A percentile compares a stretch with the other conserved stretches of the same genome.
phyloP scores from a whole-genome alignment of 2,329 filamentous ascomycete species.

The Colletotrichum phormii region DNA sequence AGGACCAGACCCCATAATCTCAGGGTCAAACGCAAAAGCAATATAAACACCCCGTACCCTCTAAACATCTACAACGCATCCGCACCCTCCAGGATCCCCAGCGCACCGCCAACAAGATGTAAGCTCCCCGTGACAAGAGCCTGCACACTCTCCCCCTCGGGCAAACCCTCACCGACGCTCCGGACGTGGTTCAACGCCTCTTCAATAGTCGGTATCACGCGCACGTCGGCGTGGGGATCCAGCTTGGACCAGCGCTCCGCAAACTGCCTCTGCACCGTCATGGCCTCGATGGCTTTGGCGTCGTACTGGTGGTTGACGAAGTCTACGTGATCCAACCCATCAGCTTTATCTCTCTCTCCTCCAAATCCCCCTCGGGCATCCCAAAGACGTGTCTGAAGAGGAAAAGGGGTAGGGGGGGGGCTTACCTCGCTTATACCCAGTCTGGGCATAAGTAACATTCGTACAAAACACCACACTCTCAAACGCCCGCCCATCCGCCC shows the following conservation, averaged over 20 bases:
- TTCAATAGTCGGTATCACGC: conserved; percentile 64
- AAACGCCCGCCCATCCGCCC: conserved; percentile 62
- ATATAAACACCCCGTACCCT: no score
- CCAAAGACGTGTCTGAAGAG: accelerated
- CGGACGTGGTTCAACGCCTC: conserved; percentile 58
- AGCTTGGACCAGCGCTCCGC: conserved; percentile 62
- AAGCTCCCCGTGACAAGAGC: conserved; percentile 83
- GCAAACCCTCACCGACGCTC: conserved; percentile 39
- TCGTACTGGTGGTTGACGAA: conserved; percentile 68
- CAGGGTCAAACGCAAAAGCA: no score
- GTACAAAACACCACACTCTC: conserved; percentile 86
- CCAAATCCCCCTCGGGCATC: not conserved
- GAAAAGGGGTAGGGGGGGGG: not conserved
- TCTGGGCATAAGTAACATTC: conserved; percentile 70
- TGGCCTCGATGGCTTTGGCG: conserved; percentile 61
- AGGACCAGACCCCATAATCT: no score
- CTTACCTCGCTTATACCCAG: conserved; percentile 58
- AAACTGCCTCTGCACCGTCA: conserved; percentile 65
- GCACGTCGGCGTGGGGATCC: conserved; percentile 58
- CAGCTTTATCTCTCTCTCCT: not conserved
- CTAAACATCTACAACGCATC: conserved; percentile 23
- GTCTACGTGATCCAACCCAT: conserved; percentile 49
- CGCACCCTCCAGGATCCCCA: conserved; percentile 49
- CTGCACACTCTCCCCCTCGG: conserved; percentile 52
- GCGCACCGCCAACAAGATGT: conserved; percentile 83